These are phyloP conservation scores for Rachicladosporium sp. DNA, from an alignment of 2,329 filamentous ascomycete species.

Conservation along the genomic window DNA sequence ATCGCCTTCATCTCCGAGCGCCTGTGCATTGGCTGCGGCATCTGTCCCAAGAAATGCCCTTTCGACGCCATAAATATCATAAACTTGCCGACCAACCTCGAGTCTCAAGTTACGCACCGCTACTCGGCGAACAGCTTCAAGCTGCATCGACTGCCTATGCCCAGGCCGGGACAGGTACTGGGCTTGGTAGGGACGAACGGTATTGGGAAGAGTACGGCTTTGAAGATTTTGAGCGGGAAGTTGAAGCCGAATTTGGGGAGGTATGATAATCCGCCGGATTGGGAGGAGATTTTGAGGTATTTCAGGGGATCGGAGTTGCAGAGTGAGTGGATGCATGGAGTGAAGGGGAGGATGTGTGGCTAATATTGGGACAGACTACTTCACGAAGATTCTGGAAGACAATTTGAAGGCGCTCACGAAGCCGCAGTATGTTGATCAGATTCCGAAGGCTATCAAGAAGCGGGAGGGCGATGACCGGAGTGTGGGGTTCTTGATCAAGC, in stretches of 20 bases:
- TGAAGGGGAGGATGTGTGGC: constrained; percentile 2
- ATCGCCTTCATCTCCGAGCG: constrained; percentile 97
- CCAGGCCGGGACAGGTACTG: constrained; percentile 85
- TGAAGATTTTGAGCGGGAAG: constrained; percentile 97
- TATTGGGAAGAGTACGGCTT: constrained; percentile 99
- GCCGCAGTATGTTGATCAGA: constrained; percentile 98
- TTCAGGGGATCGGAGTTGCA: constrained; percentile 96
- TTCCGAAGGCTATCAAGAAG: constrained; percentile 80
- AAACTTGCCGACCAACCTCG: constrained; percentile 98
- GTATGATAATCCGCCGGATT: constrained; percentile 93
- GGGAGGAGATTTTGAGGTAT: constrained; percentile 97
- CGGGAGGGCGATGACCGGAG: constrained; percentile 49
- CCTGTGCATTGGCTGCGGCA: constrained; percentile 96
- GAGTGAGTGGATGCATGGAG: constrained; percentile 43
- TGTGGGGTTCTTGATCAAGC: constrained; percentile 66
- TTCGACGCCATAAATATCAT: constrained; percentile 99
- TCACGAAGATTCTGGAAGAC: constrained; percentile 95
- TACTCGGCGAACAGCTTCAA: constrained; percentile 99
- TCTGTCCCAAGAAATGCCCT: constrained; percentile 98
- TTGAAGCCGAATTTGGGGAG: constrained; percentile 94
- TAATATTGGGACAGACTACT: constrained; percentile 60
- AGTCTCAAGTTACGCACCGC: constrained; percentile 93
- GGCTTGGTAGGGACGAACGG: constrained; percentile 98
- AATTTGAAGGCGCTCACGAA: constrained; percentile 96
- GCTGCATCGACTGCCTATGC: constrained; percentile 91